A percentile compares a stretch with the other conserved stretches of the same genome.
phyloP scores from a whole-genome alignment of 306 rosid species.

The Arachis stenosperma region DNA sequence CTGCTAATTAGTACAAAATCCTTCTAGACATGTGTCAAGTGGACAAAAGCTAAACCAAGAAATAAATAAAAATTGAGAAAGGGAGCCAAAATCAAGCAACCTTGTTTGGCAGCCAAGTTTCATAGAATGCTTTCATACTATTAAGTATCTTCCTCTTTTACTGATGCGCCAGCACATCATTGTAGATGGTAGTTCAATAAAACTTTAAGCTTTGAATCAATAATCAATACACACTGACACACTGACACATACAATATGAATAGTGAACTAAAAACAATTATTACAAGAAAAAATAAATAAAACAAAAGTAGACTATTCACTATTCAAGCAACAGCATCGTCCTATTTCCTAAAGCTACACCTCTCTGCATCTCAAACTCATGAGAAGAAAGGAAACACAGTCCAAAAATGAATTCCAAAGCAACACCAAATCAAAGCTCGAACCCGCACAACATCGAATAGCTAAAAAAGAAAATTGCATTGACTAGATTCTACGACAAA shows the following conservation, averaged over 20 bases:
- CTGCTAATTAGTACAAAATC: neutral
- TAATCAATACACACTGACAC: neutral
- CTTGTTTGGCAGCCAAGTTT: neutral
- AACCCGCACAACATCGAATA: slow-evolving; percentile 35
- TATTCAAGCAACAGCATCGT: slow-evolving; percentile 5
- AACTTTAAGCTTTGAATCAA: neutral
- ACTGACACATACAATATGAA: neutral
- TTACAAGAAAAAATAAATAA: neutral
- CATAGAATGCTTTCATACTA: neutral
- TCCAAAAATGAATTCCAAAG: slow-evolving; percentile 25
- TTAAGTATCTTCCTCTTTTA: neutral
- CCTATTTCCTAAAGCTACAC: slow-evolving; percentile 2
- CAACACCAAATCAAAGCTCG: slow-evolving; percentile 29
- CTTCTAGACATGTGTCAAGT: too few species aligned
- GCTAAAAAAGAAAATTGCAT: neutral
- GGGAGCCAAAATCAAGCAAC: neutral
- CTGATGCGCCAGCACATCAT: neutral
- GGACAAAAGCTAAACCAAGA: neutral
- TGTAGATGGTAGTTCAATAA: slow-evolving; percentile 10
- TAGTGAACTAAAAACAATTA: slow-evolving; percentile 11
- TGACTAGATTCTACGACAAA: slow-evolving; percentile 46
- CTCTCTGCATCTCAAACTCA: neutral
- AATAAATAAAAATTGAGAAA: neutral
- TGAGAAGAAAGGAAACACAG: slow-evolving; percentile 18
- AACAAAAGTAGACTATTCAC: too few species aligned